Evolutionary conservation across 1,284 basidiomycete species (phyloP), one percentile per base, ranked within the genome.

Genomic region (Cronartium quercuum): DNA sequence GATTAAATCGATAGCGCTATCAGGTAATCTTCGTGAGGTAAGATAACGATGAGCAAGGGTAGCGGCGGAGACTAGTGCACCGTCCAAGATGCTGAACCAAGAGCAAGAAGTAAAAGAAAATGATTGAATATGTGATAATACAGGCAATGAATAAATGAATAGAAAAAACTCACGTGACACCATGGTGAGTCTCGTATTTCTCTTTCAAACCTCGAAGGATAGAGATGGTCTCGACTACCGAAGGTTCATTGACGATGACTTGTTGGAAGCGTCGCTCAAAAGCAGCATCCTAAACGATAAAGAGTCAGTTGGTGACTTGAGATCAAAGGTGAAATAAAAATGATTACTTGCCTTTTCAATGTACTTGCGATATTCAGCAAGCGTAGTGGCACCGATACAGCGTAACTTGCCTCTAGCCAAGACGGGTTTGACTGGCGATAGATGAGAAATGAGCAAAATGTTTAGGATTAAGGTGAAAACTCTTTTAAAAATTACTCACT

Each of bases 11-110:
- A 97, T 96, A 29, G 93, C 93, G 40, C 92, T 87, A 82, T 95
- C 92, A 6, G 94, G 93, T 41, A 95, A 83, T 77, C 91, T 86
- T 60, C 80, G 78, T 1, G 75, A 35, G 41, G 83, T 83, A 69
- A 98, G 85, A 81, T 98, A 98, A 63, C 96, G 92, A 82, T 94
- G 91, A 9, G 96, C 94, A 71, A 98, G 86, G 38, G 90, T 91
- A 0, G 94, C 94, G 3, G 95, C 94, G 34, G 90, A 85, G 77
- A 98, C 94, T 69, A 98, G 85, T 0, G 95, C 90, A 6, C 89
- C 87, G 80, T 98, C 96, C 78, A 90, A 86, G 79, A 98, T 97
- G 75, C 91, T 78, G 1, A 1, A n/a, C 6, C 3, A 35, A 18
- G 29, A 34, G 3, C 6, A 5, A 37, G 9, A 35, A 5, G 7